Evolutionary conservation across 2,329 filamentous ascomycete genomes (phyloP).

Genomic region (Pseudomassariella vexata): DNA sequence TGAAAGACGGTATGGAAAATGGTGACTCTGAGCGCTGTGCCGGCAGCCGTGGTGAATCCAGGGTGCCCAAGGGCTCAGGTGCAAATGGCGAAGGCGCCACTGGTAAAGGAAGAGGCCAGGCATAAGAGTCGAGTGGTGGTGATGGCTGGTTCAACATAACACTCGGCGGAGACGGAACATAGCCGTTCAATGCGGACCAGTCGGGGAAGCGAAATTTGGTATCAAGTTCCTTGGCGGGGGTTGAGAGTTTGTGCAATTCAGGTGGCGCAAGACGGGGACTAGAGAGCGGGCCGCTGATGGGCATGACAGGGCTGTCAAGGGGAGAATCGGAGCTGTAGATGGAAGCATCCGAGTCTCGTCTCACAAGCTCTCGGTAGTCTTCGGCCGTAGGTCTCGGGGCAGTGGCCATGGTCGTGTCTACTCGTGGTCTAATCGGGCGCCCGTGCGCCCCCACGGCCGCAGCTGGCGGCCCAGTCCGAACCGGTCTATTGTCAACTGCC

Average conservation of each 20-base stretch:
- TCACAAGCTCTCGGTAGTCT: too few relatives aligned
- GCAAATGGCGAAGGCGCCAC: too few relatives aligned
- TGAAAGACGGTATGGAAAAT: constrained; percentile 8
- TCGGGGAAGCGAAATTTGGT: constrained; percentile 2
- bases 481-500: too few relatives aligned
- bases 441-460: constrained; percentile 13
- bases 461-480: constrained; percentile 11
- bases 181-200: background rate
- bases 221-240: constrained; percentile 2
- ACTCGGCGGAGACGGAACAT: too few relatives aligned
- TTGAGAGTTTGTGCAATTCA: background rate
- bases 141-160: too few relatives aligned
- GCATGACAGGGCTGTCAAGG: constrained; percentile 4
- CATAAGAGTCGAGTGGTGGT: too few relatives aligned
- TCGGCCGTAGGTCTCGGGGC: constrained; percentile 12
- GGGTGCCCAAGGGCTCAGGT: too few relatives aligned
- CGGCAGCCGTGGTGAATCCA: too few relatives aligned
- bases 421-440: constrained; percentile 8
- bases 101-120: too few relatives aligned
- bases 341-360: too few relatives aligned
- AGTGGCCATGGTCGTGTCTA: constrained; percentile 8
- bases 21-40: constrained; percentile 2
- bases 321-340: constrained; percentile 17
- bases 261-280: constrained; percentile 1
- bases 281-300: constrained; percentile 4